Conservation (phyloP, 1,284 basidiomycete genomes). For the Xerocomus nothofagi region DNA sequence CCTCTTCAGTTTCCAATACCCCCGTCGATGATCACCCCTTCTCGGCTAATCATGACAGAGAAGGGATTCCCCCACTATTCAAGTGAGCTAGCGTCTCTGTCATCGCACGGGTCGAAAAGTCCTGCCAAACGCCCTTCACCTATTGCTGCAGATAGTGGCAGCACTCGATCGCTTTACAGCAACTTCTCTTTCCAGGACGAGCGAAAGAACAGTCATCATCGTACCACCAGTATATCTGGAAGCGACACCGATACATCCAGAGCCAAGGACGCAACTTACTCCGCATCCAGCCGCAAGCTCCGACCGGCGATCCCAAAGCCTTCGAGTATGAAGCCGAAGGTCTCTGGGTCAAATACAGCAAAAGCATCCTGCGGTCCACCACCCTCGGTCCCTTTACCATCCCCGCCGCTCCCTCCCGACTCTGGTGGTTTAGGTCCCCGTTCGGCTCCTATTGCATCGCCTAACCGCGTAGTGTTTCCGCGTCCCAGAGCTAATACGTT, state of each 20-base stretch:
- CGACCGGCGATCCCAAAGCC: constrained; percentile 9
- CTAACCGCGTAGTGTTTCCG: constrained; percentile 25
- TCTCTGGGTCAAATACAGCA: constrained; percentile 1
- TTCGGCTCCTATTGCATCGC: constrained; percentile 19
- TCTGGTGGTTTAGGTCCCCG: constrained; percentile 3
- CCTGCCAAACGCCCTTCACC: constrained; percentile 14
- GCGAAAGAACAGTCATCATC: constrained; percentile 14
- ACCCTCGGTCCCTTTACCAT: constrained; percentile 30
- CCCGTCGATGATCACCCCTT: constrained; percentile 19
- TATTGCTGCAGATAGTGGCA: constrained; percentile 15
- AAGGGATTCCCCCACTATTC: constrained; percentile 15
- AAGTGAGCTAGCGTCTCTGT: constrained; percentile 25
- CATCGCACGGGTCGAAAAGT: constrained; percentile 26
- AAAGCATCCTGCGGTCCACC: constrained; percentile 29
- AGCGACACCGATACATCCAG: constrained; percentile 34
- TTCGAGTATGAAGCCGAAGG: constrained; percentile 23
- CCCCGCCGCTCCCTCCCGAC: constrained; percentile 24
- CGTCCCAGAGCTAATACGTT: constrained; percentile 35
- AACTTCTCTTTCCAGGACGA: constrained; percentile 26
- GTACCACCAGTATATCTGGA: constrained; percentile 28
- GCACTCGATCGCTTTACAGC: constrained; percentile 3
- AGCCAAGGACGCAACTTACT: constrained; percentile 18
- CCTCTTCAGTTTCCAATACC: constrained; percentile 37
- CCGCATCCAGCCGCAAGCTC: constrained; percentile 15
- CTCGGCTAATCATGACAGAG: constrained; percentile 16